Conservation (phyloP, 371 early-diverging fungal genomes). For the Ordospora colligata region DNA sequence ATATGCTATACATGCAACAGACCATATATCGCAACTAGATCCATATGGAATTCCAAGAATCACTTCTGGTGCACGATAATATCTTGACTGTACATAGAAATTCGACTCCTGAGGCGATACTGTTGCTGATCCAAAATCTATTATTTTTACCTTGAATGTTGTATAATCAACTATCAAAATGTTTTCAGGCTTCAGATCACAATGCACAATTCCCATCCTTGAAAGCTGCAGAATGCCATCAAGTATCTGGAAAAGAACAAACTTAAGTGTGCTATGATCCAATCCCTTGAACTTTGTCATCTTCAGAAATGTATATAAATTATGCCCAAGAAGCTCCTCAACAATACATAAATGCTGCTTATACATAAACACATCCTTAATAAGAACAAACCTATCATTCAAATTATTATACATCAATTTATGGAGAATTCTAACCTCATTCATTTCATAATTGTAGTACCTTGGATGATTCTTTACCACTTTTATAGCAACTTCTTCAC, state of each 20-base stretch:
- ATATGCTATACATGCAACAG: conserved; percentile 71
- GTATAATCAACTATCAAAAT: conserved; percentile 67
- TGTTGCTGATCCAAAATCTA: conserved; percentile 91
- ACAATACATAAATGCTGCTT: conserved; percentile 80
- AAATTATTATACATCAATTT: conserved; percentile 24
- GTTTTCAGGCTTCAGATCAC: conserved; percentile 94
- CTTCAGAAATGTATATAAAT: conserved; percentile 79
- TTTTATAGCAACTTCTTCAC: conserved; percentile 81
- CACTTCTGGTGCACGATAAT: conserved; percentile 89
- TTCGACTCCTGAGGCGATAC: conserved; percentile 71
- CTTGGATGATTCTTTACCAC: conserved; percentile 81
- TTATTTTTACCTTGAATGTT: conserved; percentile 76
- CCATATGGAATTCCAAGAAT: conserved; percentile 79
- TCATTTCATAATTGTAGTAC: conserved; percentile 76
- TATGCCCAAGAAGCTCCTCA: conserved; percentile 79
- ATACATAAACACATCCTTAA: conserved; percentile 73
- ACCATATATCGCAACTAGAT: conserved; percentile 86
- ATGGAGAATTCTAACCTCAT: conserved; percentile 67
- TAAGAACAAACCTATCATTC: conserved; percentile 61
- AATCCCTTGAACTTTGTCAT: conserved; percentile 77
- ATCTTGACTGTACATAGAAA: conserved; percentile 86
- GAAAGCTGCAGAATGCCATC: conserved; percentile 71
- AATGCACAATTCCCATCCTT: conserved; percentile 77
- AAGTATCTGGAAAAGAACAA: conserved; percentile 72
- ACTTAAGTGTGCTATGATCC: conserved; percentile 69